Conservation (phyloP, 345 rosid species). For the Lepidium sativum region DNA sequence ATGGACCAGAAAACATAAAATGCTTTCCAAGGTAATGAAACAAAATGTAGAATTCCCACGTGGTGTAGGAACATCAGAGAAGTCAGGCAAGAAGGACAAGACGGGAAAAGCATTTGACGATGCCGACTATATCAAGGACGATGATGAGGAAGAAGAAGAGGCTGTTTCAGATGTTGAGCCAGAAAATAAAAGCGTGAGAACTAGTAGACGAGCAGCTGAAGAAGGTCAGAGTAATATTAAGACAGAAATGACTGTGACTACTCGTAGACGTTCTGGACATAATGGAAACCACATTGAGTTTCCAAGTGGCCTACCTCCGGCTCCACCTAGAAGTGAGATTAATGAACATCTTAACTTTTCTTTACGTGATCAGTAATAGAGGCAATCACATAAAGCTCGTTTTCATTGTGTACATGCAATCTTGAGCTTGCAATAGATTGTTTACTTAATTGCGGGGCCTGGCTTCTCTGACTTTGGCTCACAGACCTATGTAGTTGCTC, state of each 20-base stretch:
- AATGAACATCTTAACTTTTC: background rate
- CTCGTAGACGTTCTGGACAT: conserved; percentile 56
- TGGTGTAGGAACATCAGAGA: conserved; percentile 14
- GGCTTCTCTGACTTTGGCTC: background rate
- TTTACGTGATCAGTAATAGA: background rate
- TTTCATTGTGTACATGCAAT: background rate
- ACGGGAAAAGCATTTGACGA: conserved; percentile 40
- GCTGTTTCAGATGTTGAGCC: conserved; percentile 42
- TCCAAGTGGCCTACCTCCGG: conserved; percentile 87
- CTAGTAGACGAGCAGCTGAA: conserved; percentile 51
- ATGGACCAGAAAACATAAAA: conserved; percentile 55
- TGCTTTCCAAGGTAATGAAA: conserved; percentile 41
- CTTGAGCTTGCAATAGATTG: background rate
- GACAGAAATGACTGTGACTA: conserved; percentile 57
- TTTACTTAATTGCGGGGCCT: background rate
- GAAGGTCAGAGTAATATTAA: conserved; percentile 39
- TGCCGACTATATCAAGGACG: conserved; percentile 59
- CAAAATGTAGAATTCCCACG: conserved; percentile 3
- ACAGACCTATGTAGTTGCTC: background rate
- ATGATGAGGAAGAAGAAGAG: conserved; percentile 24
- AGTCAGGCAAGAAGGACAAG: conserved; percentile 34
- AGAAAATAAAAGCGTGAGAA: conserved; percentile 34
- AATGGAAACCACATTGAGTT: conserved; percentile 54
- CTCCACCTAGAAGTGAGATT: conserved; percentile 83
- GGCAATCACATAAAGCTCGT: background rate